Evolutionary conservation across 805 yeast species (phyloP).

Genomic region (Starmerella powellii): DNA sequence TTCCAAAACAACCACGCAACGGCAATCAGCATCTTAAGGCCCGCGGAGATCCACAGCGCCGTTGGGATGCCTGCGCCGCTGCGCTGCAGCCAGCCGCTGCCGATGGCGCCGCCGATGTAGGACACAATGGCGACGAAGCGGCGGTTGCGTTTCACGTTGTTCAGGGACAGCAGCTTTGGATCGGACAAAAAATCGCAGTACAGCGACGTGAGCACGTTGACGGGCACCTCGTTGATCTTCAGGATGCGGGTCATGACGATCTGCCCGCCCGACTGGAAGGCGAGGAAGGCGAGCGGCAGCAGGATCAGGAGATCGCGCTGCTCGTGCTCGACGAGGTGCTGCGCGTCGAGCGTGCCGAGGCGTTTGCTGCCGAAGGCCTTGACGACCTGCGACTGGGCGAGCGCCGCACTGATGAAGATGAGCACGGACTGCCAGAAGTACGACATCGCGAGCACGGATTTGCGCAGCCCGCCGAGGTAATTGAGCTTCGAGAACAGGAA

Average conservation of each 20-base stretch:
- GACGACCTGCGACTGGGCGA: conserved; percentile 9
- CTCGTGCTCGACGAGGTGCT: neutral
- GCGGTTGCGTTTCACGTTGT: conserved; percentile 11
- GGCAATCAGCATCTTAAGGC: conserved; percentile 6
- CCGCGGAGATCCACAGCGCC: conserved; percentile 14
- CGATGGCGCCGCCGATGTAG: conserved; percentile 12
- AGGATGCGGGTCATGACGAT: conserved; percentile 13
- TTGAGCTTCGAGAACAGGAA: conserved; percentile 10
- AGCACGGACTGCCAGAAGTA: conserved; percentile 7
- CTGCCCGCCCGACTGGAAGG: conserved; percentile 16
- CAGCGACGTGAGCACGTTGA: conserved; percentile 15
- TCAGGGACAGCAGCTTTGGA: conserved; percentile 5
- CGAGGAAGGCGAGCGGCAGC: conserved; percentile 13
- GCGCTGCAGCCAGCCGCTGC: conserved; percentile 15
- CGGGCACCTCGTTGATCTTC: conserved; percentile 15
- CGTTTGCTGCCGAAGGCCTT: conserved; percentile 2
- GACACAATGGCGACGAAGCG: conserved; percentile 10
- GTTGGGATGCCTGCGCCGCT: conserved; percentile 13
- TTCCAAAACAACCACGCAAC: conserved; percentile 12
- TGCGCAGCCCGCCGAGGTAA: conserved; percentile 6
- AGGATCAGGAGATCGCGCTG: conserved; percentile 2
- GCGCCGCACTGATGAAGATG: conserved; percentile 10
- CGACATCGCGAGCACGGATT: conserved; percentile 7
- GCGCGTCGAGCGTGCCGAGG: conserved; percentile 3
- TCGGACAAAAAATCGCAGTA: conserved; percentile 17